These are phyloP conservation scores for Phytophthora colocasiae DNA, from an alignment of 352 stramenopile species.

Conservation along the genomic window DNA sequence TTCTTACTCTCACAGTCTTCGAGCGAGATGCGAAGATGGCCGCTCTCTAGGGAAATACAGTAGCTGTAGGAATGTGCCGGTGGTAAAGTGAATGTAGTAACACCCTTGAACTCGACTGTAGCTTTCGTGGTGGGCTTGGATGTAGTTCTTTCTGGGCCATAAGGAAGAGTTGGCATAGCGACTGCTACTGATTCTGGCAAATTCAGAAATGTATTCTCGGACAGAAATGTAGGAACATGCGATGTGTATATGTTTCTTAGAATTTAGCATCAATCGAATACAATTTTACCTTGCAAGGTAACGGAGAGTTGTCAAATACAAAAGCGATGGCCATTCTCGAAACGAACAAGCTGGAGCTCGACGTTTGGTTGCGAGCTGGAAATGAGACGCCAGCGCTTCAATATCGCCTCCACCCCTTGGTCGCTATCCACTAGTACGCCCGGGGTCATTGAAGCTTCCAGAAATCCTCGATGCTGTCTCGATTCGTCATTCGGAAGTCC, in stretches of 20 bases:
- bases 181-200: no score
- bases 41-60: slow-evolving; percentile 1
- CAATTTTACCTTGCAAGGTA: not conserved
- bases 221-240: no score
- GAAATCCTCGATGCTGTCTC: not conserved
- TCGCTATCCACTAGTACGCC: not conserved
- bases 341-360: not conserved
- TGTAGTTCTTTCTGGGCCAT: not conserved
- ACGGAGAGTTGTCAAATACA: not conserved
- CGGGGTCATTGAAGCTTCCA: not conserved
- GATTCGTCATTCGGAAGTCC: not conserved
- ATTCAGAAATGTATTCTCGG: no score
- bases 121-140: not conserved
- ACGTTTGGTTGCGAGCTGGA: not conserved
- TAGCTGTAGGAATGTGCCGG: slow-evolving; percentile 8
- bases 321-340: slow-evolving; percentile 3
- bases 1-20: slow-evolving; percentile 23
- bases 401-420: slow-evolving; percentile 1
- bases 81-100: slow-evolving; percentile 1
- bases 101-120: slow-evolving; percentile 8
- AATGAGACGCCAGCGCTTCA: slow-evolving; percentile 1
- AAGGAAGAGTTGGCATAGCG: no score
- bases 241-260: no score
- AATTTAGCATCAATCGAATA: not conserved
- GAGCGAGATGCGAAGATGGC: slow-evolving; percentile 22